A percentile compares a stretch with the other conserved stretches of the same genome.
These are phyloP conservation scores for Pyricularia pennisetigena DNA, from an alignment of 2,329 filamentous ascomycete genomes.

Conservation along the genomic window DNA sequence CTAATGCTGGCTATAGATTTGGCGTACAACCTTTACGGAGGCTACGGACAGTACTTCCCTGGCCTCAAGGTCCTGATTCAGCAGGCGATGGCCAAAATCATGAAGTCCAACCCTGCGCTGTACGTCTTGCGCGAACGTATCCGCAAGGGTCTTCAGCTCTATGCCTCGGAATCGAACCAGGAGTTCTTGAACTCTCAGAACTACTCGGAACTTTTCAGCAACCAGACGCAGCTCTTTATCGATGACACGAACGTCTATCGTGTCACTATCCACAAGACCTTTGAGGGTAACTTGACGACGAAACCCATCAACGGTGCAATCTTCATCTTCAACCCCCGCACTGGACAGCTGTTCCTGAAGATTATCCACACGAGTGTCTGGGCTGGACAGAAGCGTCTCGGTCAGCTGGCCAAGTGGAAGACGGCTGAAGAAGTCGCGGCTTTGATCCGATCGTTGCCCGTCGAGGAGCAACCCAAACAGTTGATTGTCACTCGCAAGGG, in stretches of 20 bases:
- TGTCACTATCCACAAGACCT: conserved; percentile 99
- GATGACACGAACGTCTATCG: conserved; percentile 99
- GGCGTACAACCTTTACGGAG: conserved; percentile 96
- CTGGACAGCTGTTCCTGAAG: conserved; percentile 94
- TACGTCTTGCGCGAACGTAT: conserved; percentile 98
- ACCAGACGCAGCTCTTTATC: conserved; percentile 97
- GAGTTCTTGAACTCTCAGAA: conserved; percentile 99
- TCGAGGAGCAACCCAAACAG: conserved; percentile 98
- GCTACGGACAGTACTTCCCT: conserved; percentile 97
- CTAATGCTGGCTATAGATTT: conserved; percentile 97
- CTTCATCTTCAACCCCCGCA: conserved; percentile 99
- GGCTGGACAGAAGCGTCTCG: conserved; percentile 98
- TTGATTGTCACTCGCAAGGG: conserved; percentile 97
- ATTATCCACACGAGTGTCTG: conserved; percentile 99
- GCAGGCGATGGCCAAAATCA: conserved; percentile 98
- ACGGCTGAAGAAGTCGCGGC: conserved; percentile 99
- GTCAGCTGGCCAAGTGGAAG: conserved; percentile 98
- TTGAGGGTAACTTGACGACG: conserved; percentile 96
- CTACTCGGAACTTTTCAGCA: conserved; percentile 98
- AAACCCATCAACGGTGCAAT: conserved; percentile 99
- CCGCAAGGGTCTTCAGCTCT: conserved; percentile 92
- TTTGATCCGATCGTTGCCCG: conserved; percentile 85
- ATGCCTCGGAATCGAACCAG: conserved; percentile 97
- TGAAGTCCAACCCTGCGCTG: conserved; percentile 96
- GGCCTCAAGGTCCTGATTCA: conserved; percentile 91